Evolutionary conservation across 306 rosid genomes (phyloP).

Genomic region (Sophora flavescens): DNA sequence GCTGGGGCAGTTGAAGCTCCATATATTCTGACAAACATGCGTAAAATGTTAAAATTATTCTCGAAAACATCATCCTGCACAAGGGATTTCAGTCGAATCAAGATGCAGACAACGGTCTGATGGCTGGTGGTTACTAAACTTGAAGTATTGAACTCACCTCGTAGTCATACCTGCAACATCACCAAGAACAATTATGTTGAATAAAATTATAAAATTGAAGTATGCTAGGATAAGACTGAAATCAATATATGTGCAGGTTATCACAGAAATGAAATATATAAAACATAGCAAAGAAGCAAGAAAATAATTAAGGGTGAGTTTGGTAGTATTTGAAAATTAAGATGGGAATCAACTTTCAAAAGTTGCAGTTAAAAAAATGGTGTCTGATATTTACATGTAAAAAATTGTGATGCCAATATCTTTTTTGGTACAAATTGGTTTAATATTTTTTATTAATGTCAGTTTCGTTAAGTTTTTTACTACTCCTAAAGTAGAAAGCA

Average conservation of each 20-base stretch:
- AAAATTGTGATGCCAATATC: constrained; percentile 6
- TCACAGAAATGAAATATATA: constrained; percentile 30
- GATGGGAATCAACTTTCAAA: not conserved
- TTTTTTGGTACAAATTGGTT: not conserved
- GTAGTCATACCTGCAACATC: constrained; percentile 83
- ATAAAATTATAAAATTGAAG: constrained; percentile 49
- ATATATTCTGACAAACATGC: constrained; percentile 82
- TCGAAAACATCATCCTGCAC: constrained; percentile 92
- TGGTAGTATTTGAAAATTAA: not conserved
- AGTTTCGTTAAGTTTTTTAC: constrained; percentile 19
- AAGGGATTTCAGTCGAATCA: constrained; percentile 35
- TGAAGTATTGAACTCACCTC: constrained; percentile 66
- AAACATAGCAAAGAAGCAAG: constrained; percentile 34
- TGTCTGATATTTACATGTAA: not conserved
- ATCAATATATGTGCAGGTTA: constrained; percentile 26
- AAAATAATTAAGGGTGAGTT: not conserved
- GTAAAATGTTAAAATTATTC: constrained; percentile 82
- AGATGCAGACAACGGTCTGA: constrained; percentile 24
- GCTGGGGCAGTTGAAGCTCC: constrained; percentile 82
- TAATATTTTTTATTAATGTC: constrained; percentile 31
- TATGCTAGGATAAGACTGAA: constrained; percentile 43
- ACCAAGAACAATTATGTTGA: constrained; percentile 49
- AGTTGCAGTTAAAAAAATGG: not conserved
- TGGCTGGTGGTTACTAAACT: constrained; percentile 19
- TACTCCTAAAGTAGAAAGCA: not conserved